Percentiles rank a stretch among this genome's conserved stretches.
phyloP scores from a whole-genome alignment of 129 eudicot genomes.

The Pulicaria dysenterica region DNA sequence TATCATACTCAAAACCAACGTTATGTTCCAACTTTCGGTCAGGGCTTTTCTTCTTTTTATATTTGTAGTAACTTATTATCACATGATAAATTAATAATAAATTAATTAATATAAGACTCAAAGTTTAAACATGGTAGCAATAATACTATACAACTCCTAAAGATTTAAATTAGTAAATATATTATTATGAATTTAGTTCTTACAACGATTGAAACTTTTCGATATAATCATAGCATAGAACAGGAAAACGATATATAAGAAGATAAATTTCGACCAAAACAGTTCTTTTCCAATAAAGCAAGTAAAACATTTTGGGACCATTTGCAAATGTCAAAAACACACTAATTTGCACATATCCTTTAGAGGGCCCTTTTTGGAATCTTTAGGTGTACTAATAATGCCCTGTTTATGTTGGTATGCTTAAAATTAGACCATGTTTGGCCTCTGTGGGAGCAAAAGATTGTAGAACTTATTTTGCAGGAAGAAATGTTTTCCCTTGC shows the following conservation, averaged over 20 bases:
- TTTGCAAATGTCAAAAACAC: constrained; percentile 6
- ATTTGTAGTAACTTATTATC: too few relatives aligned
- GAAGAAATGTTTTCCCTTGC: constrained; percentile 91
- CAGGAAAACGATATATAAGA: background rate
- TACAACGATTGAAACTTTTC: too few relatives aligned
- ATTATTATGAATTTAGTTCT: too few relatives aligned
- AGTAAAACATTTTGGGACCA: constrained; percentile 5
- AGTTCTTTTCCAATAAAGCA: background rate
- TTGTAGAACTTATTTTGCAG: constrained; percentile 86
- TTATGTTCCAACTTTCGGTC: too few relatives aligned
- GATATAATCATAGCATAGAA: background rate
- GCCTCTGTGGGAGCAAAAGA: constrained; percentile 93
- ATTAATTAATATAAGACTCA: too few relatives aligned
- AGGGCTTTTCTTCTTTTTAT: too few relatives aligned
- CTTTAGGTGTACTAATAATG: constrained; percentile 22
- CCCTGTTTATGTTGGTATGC: background rate
- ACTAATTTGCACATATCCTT: constrained; percentile 12
- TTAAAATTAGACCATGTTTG: constrained; percentile 71
- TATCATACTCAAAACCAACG: too few relatives aligned
- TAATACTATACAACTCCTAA: too few relatives aligned
- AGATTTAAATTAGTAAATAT: too few relatives aligned
- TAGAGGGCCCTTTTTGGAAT: background rate
- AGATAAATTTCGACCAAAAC: background rate
- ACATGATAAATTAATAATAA: too few relatives aligned
- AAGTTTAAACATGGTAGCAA: too few relatives aligned